A percentile compares a stretch with the other conserved stretches of the same genome.
These are phyloP conservation scores for Geosmithia morbida DNA, from an alignment of 2,329 filamentous ascomycete genomes.

Conservation along the genomic window DNA sequence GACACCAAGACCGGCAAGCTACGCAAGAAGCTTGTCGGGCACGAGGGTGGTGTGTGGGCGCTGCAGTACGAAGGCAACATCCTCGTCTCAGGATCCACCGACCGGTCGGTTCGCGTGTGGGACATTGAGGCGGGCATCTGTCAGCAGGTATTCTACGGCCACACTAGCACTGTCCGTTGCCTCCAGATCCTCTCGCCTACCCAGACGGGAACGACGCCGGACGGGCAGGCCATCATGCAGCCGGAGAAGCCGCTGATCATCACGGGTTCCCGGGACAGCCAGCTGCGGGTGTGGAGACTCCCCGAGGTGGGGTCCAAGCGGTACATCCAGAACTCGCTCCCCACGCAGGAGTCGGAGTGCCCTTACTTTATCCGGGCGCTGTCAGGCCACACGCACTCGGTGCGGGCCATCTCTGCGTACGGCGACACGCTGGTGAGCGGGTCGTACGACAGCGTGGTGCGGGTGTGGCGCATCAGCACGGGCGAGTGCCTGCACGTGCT, in stretches of 20 bases:
- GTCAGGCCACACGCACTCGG: constrained; percentile 79
- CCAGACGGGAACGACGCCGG: constrained; percentile 53
- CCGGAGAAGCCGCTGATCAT: constrained; percentile 93
- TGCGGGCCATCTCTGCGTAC: constrained; percentile 88
- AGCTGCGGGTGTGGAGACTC: constrained; percentile 85
- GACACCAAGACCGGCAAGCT: constrained; percentile 89
- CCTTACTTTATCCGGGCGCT: constrained; percentile 89
- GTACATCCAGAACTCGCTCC: constrained; percentile 67
- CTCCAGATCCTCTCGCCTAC: constrained; percentile 86
- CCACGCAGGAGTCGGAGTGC: constrained; percentile 64
- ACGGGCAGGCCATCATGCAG: constrained; percentile 72
- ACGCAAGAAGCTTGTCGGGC: constrained; percentile 71
- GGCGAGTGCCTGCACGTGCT: constrained; percentile 77
- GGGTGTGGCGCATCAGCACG: constrained; percentile 95
- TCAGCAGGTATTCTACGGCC: constrained; percentile 91
- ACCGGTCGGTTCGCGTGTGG: constrained; percentile 98
- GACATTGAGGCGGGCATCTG: constrained; percentile 89
- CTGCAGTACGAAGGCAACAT: constrained; percentile 93
- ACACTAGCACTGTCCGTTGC: constrained; percentile 93
- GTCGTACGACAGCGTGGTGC: constrained; percentile 89
- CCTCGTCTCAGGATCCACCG: constrained; percentile 88
- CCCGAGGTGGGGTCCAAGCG: constrained; percentile 64
- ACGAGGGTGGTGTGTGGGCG: constrained; percentile 96
- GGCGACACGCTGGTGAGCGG: constrained; percentile 94
- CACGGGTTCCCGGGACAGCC: constrained; percentile 89